Evolutionary conservation across 1,139 yeast genomes (phyloP).

Genomic region (Yamadazyma sp.): DNA sequence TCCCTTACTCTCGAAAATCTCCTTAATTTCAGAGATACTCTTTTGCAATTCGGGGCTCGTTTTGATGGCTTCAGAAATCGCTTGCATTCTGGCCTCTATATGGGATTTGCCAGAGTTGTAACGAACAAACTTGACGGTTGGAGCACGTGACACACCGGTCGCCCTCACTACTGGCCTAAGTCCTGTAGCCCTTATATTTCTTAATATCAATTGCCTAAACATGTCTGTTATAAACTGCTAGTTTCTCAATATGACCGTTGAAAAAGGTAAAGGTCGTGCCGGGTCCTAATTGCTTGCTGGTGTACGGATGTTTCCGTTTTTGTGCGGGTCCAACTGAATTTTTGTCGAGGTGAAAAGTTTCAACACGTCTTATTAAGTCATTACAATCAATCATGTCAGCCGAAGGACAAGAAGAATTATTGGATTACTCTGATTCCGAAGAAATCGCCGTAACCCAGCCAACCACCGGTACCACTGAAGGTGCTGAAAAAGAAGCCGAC

Average conservation of each 20-base stretch:
- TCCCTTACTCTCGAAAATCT: constrained; percentile 33
- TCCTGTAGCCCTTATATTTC: background rate
- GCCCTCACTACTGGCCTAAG: background rate
- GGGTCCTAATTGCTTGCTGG: background rate
- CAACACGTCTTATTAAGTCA: constrained; percentile 1
- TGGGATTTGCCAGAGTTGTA: constrained; percentile 12
- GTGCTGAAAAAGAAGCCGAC: constrained; percentile 57
- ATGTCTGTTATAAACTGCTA: background rate
- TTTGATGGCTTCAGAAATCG: constrained; percentile 20
- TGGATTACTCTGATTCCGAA: constrained; percentile 98
- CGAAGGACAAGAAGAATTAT: constrained; percentile 98
- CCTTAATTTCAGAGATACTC: constrained; percentile 32
- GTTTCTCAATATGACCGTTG: too few relatives aligned
- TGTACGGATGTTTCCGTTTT: background rate
- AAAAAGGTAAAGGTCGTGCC: background rate
- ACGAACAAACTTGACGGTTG: background rate
- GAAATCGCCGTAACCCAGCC: constrained; percentile 80
- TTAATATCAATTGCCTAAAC: background rate
- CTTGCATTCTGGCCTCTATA: constrained; percentile 19
- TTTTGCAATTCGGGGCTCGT: constrained; percentile 29
- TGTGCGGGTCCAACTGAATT: background rate
- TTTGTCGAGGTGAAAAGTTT: constrained; percentile 5
- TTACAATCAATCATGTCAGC: constrained; percentile 52
- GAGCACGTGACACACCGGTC: background rate
- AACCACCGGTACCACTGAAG: constrained; percentile 47